phyloP scores from a whole-genome alignment of 2,329 filamentous ascomycete species.

The Calonectria ilicicola region DNA sequence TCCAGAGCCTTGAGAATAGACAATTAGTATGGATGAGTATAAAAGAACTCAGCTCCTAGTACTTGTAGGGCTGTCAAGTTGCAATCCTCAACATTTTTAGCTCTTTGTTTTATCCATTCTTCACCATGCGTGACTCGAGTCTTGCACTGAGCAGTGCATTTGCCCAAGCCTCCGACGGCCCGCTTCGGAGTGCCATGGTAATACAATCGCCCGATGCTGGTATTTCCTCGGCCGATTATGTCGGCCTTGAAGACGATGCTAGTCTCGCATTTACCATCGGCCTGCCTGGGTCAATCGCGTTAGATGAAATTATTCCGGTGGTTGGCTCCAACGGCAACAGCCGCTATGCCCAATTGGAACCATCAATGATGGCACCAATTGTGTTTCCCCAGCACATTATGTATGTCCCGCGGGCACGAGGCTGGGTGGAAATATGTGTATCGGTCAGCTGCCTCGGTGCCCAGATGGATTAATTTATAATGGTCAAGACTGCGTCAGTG shows the following conservation, averaged over 20 bases:
- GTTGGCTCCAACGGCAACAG: background rate
- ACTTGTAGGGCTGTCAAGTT: rapidly evolving
- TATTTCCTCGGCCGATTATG: background rate
- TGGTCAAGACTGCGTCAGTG: background rate
- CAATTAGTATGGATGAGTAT: background rate
- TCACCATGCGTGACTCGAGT: background rate
- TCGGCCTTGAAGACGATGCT: background rate
- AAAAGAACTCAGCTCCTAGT: background rate
- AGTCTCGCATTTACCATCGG: background rate
- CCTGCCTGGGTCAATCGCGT: background rate
- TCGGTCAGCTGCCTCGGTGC: background rate
- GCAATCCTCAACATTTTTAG: no score
- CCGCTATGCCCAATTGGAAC: background rate
- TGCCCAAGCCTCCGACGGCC: background rate
- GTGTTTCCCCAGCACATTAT: background rate
- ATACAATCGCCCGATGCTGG: background rate
- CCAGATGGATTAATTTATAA: background rate
- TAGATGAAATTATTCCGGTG: background rate
- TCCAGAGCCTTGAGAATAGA: no score
- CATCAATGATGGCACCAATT: background rate
- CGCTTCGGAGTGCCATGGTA: background rate
- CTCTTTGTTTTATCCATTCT: background rate
- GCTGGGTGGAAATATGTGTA: background rate
- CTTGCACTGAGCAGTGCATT: background rate
- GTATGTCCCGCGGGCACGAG: background rate